Base-by-base conservation (phyloP, 306 rosid genomes). In the Canavalia gladiata region DNA sequence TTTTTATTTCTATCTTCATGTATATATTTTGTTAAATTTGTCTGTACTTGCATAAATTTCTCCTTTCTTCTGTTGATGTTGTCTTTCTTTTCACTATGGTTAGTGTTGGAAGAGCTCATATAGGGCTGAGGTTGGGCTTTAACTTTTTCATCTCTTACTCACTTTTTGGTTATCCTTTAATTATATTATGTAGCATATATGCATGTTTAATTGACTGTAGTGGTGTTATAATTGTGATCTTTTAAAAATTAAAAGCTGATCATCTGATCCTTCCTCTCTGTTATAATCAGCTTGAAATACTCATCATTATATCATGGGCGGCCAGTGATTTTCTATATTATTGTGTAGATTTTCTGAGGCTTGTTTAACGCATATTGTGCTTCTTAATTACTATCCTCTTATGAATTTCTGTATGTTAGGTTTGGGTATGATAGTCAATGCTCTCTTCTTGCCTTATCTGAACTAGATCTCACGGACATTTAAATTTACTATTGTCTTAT, bases 1-100 rank as follows among this genome's bases (percentile, higher is more conserved):
- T 18, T 71, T 41, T 76, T 42, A 68, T 74, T 81, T 68, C 31
- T 56, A 41, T 72, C 49, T 57, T 81, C 71, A 60, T 43, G 65
- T 31, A 35, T 60, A 47, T 80, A 2, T 8, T 37, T 28, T 43
- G 69, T 73, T 41, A 39, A 60, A 54, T 55, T 75, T 83, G 30
- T 42, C 34, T 72, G 3, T 79, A 63, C 67, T 43, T 83, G 37
- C 76, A 9, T 57, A 33, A 45, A n/a, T 58, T 51, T 25, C 35
- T 74, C 33, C 58, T 70, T 37, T 50, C 45, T 41, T 47, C 60
- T 30, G 6, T 72, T 11, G 56, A 58, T 75, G 46, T 25, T 50
- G 37, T 49, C 65, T 65, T 81, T 18, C 7, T 73, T 63, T 49
- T 77, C 43, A 67, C 47, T n/a, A 78, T 39, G 12, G 64, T 42